Evolutionary conservation across 768 basidiomycete species (phyloP), one percentile per base, ranked within the genome.

Genomic region (Hygrophoropsis aurantiaca): DNA sequence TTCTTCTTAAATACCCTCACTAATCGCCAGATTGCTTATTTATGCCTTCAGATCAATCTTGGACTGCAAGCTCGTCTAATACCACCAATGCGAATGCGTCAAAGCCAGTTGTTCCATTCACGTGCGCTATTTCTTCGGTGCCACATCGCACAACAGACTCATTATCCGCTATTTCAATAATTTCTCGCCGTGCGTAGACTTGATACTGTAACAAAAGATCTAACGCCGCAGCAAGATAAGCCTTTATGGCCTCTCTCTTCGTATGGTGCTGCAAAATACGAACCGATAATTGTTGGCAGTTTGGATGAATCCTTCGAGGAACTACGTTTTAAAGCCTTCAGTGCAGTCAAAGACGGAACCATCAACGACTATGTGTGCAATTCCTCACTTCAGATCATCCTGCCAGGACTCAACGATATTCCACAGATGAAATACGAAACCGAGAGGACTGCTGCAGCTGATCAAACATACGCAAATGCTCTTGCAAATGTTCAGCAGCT

Each of bases 221-320:
- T 94, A 7, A 79, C 77, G 1, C 68, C 67, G 2, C 58, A 62
- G 18, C 71, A 67, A 18, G 91, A 94, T 13, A 85, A 81, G 58
- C 93, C 92, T 0, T 36, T 75, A 11, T 97, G 88, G 85, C 85
- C 86, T 11, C 69, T 94, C 0, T 84, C 89, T 0, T 85, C 81
- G 0, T 94, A 88, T 60, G 91, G 76, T 0, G 81, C 89, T 18
- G 79, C 81, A 3, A 95, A 94, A 60, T 58, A 76, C 49, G 90
- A 92, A 53, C 82, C 82, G 0, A 79, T 71, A 18, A 54, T 94
- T 5, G 62, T 97, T 15, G 46, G 67, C 8, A 83, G 80, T 2
- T 64, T 86, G 25, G 92, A 97, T 53, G 73, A 85, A 50, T 87
- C 84, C 0, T 78, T 79, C 0, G 93, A 94, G 57, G 93, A 97